These are phyloP conservation scores for Aspergillus awamori DNA, from an alignment of 2,329 filamentous ascomycete genomes.

Conservation along the genomic window DNA sequence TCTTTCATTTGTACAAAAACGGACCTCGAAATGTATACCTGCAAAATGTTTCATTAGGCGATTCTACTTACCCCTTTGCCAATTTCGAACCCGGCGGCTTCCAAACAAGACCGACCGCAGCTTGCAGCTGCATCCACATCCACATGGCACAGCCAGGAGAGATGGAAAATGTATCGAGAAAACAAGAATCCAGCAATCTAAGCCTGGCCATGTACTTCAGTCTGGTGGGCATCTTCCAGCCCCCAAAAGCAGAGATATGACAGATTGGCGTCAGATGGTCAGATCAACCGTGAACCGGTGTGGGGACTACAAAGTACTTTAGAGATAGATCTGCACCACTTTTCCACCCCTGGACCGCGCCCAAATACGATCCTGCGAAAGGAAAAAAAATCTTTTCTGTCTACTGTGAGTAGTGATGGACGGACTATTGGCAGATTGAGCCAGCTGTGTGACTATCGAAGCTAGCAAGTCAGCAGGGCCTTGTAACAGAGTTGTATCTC, in stretches of 20 bases:
- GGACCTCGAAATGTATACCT: not conserved
- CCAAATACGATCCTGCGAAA: slow-evolving; percentile 7
- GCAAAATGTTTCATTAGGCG: not conserved
- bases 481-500: not conserved
- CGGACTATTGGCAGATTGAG: not conserved
- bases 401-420: not conserved
- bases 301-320: slow-evolving; percentile 19
- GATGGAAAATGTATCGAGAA: not conserved
- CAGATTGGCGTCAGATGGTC: slow-evolving; percentile 15
- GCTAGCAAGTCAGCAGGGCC: not conserved
- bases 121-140: not conserved
- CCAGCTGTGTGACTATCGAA: not conserved
- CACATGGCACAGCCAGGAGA: not conserved
- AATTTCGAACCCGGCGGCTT: not conserved
- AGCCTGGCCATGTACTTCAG: not conserved
- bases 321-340: slow-evolving; percentile 20
- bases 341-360: slow-evolving; percentile 10
- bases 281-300: slow-evolving; percentile 23
- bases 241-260: slow-evolving; percentile 9
- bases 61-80: not conserved
- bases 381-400: slow-evolving; percentile 4
- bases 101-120: not conserved
- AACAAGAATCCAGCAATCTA: not conserved
- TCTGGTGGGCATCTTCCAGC: slow-evolving; percentile 1
- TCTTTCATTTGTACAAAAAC: no score